A percentile compares a stretch with the other conserved stretches of the same genome.
These are phyloP conservation scores for Chaetothyriales sp. DNA, from an alignment of 2,329 filamentous ascomycete species.

Conservation along the genomic window DNA sequence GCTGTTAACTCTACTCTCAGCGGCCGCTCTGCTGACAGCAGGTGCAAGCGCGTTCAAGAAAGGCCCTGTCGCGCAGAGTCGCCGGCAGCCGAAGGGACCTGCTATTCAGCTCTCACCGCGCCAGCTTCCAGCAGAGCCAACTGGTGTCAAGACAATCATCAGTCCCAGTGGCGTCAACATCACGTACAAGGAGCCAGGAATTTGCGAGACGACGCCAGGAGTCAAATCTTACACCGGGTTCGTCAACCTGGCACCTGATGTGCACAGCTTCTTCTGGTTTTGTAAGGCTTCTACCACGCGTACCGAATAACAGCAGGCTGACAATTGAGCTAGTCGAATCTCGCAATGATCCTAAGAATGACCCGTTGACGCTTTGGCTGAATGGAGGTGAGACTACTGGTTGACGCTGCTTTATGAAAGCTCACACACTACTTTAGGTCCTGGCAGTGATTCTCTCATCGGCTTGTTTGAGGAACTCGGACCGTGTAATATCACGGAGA, in stretches of 20 bases:
- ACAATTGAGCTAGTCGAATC: neutral
- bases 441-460: conserved; percentile 30
- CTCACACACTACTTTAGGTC: conserved; percentile 16
- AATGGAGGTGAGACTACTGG: conserved; percentile 20
- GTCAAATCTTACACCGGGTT: conserved; percentile 46
- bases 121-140: conserved; percentile 26
- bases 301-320: neutral
- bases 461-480: conserved; percentile 31
- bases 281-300: conserved; percentile 32
- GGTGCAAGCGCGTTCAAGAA: neutral
- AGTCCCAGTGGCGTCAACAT: conserved; percentile 37
- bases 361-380: conserved; percentile 30
- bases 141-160: conserved; percentile 26
- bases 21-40: neutral
- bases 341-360: conserved; percentile 35
- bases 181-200: conserved; percentile 44
- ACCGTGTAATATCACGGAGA: conserved; percentile 32
- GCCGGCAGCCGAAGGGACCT: conserved; percentile 2
- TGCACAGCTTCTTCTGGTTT: conserved; percentile 44
- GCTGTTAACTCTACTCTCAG: neutral
- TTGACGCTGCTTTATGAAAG: neutral
- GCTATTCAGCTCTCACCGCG: conserved; percentile 17
- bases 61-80: neutral
- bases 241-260: conserved; percentile 37
- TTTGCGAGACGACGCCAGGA: conserved; percentile 43